These are phyloP conservation scores for Nicotiana otophora DNA, from an alignment of 257 asterid species.

Conservation along the genomic window DNA sequence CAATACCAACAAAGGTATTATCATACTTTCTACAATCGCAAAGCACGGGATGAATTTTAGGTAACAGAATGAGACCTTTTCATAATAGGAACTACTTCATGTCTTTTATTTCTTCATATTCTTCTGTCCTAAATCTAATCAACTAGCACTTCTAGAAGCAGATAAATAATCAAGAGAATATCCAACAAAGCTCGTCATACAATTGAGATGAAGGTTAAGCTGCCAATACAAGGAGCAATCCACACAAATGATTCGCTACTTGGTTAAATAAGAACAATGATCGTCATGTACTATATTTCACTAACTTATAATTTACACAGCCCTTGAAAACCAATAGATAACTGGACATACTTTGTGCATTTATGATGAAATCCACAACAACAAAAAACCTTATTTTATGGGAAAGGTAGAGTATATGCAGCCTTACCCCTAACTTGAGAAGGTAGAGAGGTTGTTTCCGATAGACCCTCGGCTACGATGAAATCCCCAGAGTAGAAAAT, in stretches of 20 bases:
- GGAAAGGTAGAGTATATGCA: no score
- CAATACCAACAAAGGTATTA: background rate
- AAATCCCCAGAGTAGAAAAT: background rate
- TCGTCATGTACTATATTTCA: background rate
- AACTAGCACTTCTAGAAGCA: background rate
- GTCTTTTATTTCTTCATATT: background rate
- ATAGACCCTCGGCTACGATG: no score
- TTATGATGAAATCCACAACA: background rate
- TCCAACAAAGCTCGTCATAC: background rate
- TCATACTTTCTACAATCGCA: background rate
- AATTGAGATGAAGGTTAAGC: background rate
- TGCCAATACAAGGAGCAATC: background rate
- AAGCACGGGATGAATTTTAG: background rate
- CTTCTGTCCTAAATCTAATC: background rate
- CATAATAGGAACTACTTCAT: background rate
- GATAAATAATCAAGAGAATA: background rate
- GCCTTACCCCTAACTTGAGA: no score
- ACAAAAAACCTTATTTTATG: no score
- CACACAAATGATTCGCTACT: background rate
- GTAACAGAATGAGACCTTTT: background rate
- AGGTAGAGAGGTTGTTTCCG: no score
- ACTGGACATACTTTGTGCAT: background rate
- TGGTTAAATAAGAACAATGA: background rate
- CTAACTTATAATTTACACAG: background rate
- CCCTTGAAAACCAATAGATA: background rate